Evolutionary conservation across 257 asterid species (phyloP), one percentile per base, ranked within the genome.

Genomic region (Petrea volubilis): DNA sequence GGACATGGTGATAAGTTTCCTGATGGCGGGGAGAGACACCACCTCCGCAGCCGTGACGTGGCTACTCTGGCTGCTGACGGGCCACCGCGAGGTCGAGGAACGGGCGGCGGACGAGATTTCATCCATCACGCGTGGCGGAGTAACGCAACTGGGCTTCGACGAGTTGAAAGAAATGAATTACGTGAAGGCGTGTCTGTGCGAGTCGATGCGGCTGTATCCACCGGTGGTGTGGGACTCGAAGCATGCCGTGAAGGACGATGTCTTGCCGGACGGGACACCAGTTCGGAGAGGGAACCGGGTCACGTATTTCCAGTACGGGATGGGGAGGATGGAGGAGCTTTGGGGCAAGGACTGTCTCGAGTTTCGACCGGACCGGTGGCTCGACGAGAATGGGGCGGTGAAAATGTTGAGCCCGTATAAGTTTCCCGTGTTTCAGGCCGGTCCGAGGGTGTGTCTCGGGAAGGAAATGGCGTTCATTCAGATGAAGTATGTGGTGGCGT

Each of bases 201-300:
- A 93, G 27, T 78, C 91, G 0, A 81, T 93, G 93, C 77, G 98
- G 77, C 95, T 93, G 1, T 93, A 93, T 53, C 98, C 98, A 2
- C 98, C 98, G n/a, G 98, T 93, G 59, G 97, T 83, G 56, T 93
- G 97, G 96, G 98, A 93, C 76, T 91, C 97, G 0, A 91, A 91
- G 57, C 92, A 88, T 41, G 92, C 96, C 1, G 82, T 65, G 2
- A 70, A 51, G 0, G 93, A 85, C 69, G 98, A 93, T 58, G 59
- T 84, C 1, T 68, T 93, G 55, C 97, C 96, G 0, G 98, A 93
- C 21, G 98, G 98, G 0, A 90, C 97, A 0, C 74, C 56, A 69
- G 84, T 86, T 23, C 20, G 2, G 5, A 65, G 51, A 1, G 98
- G 98, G 1, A 68, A 90, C 73, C 80, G 96, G 74, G 94, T 92